Base-by-base conservation (phyloP, 352 stramenopile species). In the Peronosclerospora sorghi region DNA sequence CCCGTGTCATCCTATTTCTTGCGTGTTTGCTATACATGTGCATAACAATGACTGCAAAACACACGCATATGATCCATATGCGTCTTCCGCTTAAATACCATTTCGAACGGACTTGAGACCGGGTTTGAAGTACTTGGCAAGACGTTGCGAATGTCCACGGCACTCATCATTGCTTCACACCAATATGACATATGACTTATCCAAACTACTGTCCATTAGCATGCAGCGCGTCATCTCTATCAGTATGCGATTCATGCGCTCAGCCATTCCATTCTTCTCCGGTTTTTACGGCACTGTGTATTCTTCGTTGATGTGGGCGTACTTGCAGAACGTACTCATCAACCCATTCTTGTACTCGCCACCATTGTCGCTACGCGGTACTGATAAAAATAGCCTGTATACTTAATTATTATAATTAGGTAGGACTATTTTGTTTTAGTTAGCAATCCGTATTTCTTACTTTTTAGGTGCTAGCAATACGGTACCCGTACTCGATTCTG, bases 251-350 rank as follows among this genome's bases (percentile, higher is more conserved):
- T 59, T 54, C 51, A 59, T 59, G 14, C 37, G 19, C 37, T 59
- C 43, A 41, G 45, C 50, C 12, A 54, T 14, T 19, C 45, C 44
- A 40, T 59, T 59, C 13, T 54, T 44, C 37, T 59, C 43, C 32
- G 51, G 45, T 7, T 13, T 55, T 34, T 54, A 54, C 18, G 51
- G 45, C 28, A 51, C 51, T 4, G 39, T 55, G 7, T 15, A 35
- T n/a, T 35, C 29, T 24, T 39, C 15, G 4, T 39, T 39, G 15
- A 39, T n/a, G 4, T 6, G 17, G 15, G 21, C 24, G 1, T 3
- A 2, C 17, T 21, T 39, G 32, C 32, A 39, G 17, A 39, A 26
- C 5, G 4, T 14, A 8, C 24, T 24, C 32, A 39, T 23, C 17
- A 5, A 14, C 10, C 7, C 14, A 9, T 39, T 39, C 2, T 18